Percentiles rank a stretch among this genome's conserved stretches.
Evolutionary conservation across 176 grass and related monocot genomes (phyloP).

Genomic region (Oryza nivara): DNA sequence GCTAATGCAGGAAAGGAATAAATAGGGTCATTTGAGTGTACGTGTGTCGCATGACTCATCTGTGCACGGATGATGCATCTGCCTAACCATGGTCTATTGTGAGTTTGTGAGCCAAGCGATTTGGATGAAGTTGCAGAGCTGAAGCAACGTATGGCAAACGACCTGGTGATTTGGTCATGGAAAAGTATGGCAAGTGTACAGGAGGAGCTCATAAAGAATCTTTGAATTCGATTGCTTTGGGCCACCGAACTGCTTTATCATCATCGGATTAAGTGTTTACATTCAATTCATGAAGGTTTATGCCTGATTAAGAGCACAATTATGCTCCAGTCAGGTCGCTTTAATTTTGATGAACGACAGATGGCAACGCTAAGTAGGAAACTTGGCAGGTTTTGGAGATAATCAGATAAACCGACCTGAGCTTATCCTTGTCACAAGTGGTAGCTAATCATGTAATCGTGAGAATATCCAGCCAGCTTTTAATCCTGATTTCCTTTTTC

Average conservation of each 20-base stretch:
- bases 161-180: background rate
- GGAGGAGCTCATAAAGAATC: slow-evolving; percentile 54
- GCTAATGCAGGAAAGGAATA: slow-evolving; percentile 45
- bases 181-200: background rate
- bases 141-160: slow-evolving; percentile 26
- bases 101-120: slow-evolving; percentile 29
- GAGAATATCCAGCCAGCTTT: background rate
- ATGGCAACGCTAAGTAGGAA: slow-evolving; percentile 33
- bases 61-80: background rate
- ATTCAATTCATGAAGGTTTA: background rate
- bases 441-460: slow-evolving; percentile 2
- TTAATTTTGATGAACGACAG: slow-evolving; percentile 2
- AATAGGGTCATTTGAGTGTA: slow-evolving; percentile 56
- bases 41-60: slow-evolving; percentile 43
- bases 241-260: slow-evolving; percentile 56
- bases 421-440: slow-evolving; percentile 7
- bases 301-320: slow-evolving; percentile 37
- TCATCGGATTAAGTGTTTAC: background rate
- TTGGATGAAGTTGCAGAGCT: slow-evolving; percentile 24
- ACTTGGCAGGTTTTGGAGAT: slow-evolving; percentile 21
- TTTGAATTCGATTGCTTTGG: slow-evolving; percentile 72
- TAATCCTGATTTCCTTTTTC: background rate
- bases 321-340: background rate
- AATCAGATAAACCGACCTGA: background rate
- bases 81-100: slow-evolving; percentile 37